Evolutionary conservation across 352 stramenopile species (phyloP), one percentile per base, ranked within the genome.

Genomic region (Phytopythium sindhum): DNA sequence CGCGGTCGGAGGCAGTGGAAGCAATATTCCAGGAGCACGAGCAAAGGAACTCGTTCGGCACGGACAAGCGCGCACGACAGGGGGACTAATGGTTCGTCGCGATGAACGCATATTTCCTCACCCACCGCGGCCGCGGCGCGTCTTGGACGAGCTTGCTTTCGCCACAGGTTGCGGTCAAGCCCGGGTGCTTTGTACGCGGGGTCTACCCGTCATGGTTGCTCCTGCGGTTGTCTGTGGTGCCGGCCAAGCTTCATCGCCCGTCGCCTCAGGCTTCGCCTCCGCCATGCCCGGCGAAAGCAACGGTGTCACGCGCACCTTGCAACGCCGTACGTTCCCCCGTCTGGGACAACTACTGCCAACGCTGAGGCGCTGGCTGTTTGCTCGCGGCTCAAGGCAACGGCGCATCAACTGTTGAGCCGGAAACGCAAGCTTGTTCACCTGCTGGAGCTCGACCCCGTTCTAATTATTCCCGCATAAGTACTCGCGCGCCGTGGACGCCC

Each of bases 31-130:
- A 53, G 4, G 21, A 47, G 39, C 19, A 28, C 15, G 39, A 61
- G 39, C 39, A 51, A 11, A 35, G 24, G 28, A 51, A 42, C 24
- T 51, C 56, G 26, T 52, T 52, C 23, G 26, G 56, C 5, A 17
- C 21, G 33, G 56, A 61, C 15, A 61, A 53, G n/a, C 56, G 56
- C 23, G 33, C 37, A 21, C 39, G 56, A 9, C 56, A 61, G 15
- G 56, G 41, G 19, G 56, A 61, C 56, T 61, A 53, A 19, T 12
- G 10, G 19, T 14, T 7, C 4, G 31, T 21, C n/a, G 19, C 14
- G 21, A 12, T 19, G n/a, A 11, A 2, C 52, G 52, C 52, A 14
- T 31, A 12, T 31, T 2, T 9, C 29, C 52, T 33, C 11, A 19
- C 45, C 45, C 45, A 15, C 5, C 45, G 23, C 15, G 48, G 28